Evolutionary conservation across 1,139 yeast genomes (phyloP).

Genomic region (Nakaseomyces glabratus): DNA sequence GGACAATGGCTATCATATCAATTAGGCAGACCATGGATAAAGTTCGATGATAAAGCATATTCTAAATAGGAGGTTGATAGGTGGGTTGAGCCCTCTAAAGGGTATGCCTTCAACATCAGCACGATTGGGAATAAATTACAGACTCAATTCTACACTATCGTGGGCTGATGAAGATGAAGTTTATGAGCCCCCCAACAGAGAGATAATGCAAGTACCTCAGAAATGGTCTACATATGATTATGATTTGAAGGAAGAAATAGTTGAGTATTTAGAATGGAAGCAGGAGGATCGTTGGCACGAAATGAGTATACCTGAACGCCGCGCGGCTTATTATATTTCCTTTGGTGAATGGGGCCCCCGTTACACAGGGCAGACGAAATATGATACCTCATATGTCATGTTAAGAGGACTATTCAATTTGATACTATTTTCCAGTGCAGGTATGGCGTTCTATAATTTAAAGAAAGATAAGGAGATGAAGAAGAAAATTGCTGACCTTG

Average conservation of each 20-base stretch:
- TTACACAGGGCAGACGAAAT: slow-evolving; percentile 12
- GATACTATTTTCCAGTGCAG: slow-evolving; percentile 20
- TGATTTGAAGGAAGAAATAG: slow-evolving; percentile 36
- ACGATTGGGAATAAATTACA: not conserved
- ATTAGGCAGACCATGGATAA: slow-evolving; percentile 1
- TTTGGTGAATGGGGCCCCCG: slow-evolving; percentile 28
- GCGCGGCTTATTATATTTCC: slow-evolving; percentile 30
- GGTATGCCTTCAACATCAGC: not conserved
- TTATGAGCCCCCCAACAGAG: slow-evolving; percentile 24
- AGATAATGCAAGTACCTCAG: slow-evolving; percentile 11
- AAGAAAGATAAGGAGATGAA: too few relatives aligned
- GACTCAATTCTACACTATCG: too few relatives aligned
- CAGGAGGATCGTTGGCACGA: slow-evolving; percentile 37
- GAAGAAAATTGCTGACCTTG: too few relatives aligned
- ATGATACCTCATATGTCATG: slow-evolving; percentile 16
- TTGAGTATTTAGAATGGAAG: slow-evolving; percentile 36
- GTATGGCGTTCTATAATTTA: slow-evolving; percentile 19
- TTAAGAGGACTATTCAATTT: slow-evolving; percentile 21
- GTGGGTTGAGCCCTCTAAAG: not conserved
- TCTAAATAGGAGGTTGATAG: not conserved
- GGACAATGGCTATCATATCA: too few relatives aligned
- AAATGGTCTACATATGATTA: slow-evolving; percentile 35
- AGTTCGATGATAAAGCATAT: not conserved
- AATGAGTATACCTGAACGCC: slow-evolving; percentile 32
- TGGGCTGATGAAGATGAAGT: slow-evolving; percentile 1